Evolutionary conservation across 441 rosid genomes (phyloP), one percentile per base, ranked within the genome.

Genomic region (Iberis amara): DNA sequence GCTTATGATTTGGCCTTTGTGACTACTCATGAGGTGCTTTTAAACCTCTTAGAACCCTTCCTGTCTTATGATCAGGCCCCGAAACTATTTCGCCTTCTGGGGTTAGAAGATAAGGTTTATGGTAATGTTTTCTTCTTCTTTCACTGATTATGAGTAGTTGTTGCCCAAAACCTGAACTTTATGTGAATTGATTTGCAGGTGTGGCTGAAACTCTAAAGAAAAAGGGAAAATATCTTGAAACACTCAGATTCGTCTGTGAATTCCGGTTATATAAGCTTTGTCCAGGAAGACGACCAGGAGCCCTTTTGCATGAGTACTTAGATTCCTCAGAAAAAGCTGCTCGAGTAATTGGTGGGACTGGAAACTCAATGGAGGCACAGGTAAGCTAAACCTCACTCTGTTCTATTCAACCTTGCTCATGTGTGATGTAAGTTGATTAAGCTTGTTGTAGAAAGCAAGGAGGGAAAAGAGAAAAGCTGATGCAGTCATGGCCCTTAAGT

Each of bases 401-500:
- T 35, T 46, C 21, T 27, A 27, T 43, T 15, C 26, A 35, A 2
- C 35, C 12, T 46, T 11, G 30, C 45, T 36, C 9, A 8, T 61
- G 32, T 44, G 11, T 52, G 46, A 43, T 15, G 14, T 15, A n/a
- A 58, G 23, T 30, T 31, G 30, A 30, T 8, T 46, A 48, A 41
- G 11, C 9, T 64, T 30, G 33, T 48, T 41, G 12, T 40, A 64
- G 68, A 64, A 11, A 48, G 57, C 46, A 4, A 33, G 23, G 46
- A 26, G 45, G 51, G 62, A 55, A 39, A 64, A 48, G 68, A 55
- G 3, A 26, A 48, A 49, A 35, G 57, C 33, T 3, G 45, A 64
- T 64, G 62, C 62, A 35, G 52, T 9, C 57, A 55, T 56, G 51
- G 62, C 62, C 12, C 39, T 64, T 41, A 14, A 64, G 35, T 64